These are phyloP conservation scores for Scutellaria galericulata DNA, from an alignment of 257 asterid genomes.

Conservation along the genomic window DNA sequence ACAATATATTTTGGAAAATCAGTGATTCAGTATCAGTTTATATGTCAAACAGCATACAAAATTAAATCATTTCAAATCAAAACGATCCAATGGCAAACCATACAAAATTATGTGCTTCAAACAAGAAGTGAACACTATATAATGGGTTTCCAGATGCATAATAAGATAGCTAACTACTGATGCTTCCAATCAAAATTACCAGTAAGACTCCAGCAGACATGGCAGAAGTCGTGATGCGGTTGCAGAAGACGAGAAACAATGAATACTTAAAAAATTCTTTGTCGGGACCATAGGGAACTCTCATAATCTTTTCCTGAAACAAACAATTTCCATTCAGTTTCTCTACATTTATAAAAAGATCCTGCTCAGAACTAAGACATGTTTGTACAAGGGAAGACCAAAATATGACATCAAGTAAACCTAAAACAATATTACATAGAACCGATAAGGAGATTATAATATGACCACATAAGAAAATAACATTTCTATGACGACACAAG, in stretches of 20 bases:
- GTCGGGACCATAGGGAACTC: conserved; percentile 89
- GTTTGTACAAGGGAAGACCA: conserved; percentile 3
- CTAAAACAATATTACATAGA: conserved; percentile 4
- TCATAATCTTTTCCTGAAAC: conserved; percentile 95
- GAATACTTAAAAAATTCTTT: conserved; percentile 84
- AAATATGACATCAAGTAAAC: neutral
- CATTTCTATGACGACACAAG: too few relatives aligned
- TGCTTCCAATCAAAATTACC: conserved; percentile 54
- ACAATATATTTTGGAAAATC: neutral
- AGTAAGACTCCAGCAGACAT: conserved; percentile 82
- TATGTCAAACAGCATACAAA: neutral
- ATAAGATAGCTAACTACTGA: conserved; percentile 28
- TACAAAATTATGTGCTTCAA: neutral
- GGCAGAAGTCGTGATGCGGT: conserved; percentile 94
- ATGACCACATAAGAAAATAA: neutral
- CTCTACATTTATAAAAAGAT: conserved; percentile 9
- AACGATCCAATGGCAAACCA: conserved; percentile 17
- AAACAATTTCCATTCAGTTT: conserved; percentile 35
- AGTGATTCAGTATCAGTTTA: neutral
- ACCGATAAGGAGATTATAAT: neutral
- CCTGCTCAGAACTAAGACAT: conserved; percentile 16
- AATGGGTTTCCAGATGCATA: conserved; percentile 18
- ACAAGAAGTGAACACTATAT: conserved; percentile 11
- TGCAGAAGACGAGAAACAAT: conserved; percentile 95
- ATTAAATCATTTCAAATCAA: conserved; percentile 12